Base-by-base conservation (phyloP, 2,329 filamentous ascomycete genomes). In the Penicillium thymicola region DNA sequence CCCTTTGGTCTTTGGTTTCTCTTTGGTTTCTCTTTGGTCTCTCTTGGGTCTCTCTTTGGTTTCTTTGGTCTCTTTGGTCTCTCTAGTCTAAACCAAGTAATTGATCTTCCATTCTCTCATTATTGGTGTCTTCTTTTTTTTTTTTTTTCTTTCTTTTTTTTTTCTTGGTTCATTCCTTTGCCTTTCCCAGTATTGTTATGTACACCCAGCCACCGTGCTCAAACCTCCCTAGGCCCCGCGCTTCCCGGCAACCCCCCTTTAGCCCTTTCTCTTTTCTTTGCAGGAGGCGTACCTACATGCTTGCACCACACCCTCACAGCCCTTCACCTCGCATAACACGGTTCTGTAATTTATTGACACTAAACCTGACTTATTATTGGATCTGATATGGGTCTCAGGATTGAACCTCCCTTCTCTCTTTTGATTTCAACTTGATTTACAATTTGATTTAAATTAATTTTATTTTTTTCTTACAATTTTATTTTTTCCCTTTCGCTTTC, bases 331-430 rank as follows among this genome's bases (percentile, higher is more conserved):
- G 48, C 55, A 58, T 46, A 55, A 54, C 58, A 58, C 40, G 51
- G 46, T 50, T 51, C 52, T 51, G 23, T 48, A 55, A 54, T 50
- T 51, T 55, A 55, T 52, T 52, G 48, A 30, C 37, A 28, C 64
- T 70, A 66, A 68, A 60, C 60, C 60, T 45, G 55, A 58, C 65
- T 66, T 66, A 67, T 67, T 67, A 70, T 71, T 71, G 69, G 68
- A 72, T 70, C 64, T 69, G 65, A 65, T 66, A 71, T 70, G 68
- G 70, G 69, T 66, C 68, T 63, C 46, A 40, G 44, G 25, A 45
- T 46, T 34, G 44, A 32, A 45, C 21, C 38, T 16, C 34, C 16
- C 27, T 34, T 42, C 36, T 37, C 43, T 37, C 43, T 37, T 45
- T 18, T 43, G 27, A 51, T 42, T 42, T 42, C 27, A 51, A 40